Conservation (phyloP, 1,139 yeast species). For the Pneumocystis carinii region DNA sequence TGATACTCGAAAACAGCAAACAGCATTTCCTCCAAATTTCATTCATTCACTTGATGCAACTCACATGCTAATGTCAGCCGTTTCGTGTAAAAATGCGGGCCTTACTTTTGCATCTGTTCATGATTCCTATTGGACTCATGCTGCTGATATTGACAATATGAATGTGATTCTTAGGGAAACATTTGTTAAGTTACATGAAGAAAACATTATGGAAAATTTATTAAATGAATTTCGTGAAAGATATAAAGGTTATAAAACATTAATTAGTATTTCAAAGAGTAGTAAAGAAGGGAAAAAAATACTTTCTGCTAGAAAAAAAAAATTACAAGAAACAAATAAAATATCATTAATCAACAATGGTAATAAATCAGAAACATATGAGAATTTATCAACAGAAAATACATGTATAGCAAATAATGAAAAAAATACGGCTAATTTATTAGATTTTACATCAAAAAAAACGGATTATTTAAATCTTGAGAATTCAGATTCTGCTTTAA, state of each 20-base stretch:
- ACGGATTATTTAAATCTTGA: neutral
- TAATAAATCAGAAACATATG: conserved; percentile 2
- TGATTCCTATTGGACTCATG: conserved; percentile 98
- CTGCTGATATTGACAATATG: conserved; percentile 64
- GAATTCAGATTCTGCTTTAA: neutral
- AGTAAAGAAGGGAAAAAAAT: conserved; percentile 41
- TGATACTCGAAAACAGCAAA: conserved; percentile 73
- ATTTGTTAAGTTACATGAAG: conserved; percentile 63
- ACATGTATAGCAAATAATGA: conserved; percentile 3
- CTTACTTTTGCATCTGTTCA: conserved; percentile 91
- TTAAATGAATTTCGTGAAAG: conserved; percentile 69
- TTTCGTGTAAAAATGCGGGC: conserved; percentile 51
- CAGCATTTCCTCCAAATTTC: conserved; percentile 92
- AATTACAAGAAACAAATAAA: conserved; percentile 2
- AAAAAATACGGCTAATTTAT: neutral
- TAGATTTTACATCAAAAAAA: neutral
- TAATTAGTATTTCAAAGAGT: conserved; percentile 40
- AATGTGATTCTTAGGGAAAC: conserved; percentile 59
- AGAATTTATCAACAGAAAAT: neutral
- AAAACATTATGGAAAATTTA: conserved; percentile 53
- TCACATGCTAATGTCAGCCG: conserved; percentile 85
- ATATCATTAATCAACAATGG: conserved; percentile 3
- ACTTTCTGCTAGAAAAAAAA: conserved; percentile 17
- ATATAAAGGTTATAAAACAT: conserved; percentile 50
- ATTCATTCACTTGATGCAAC: conserved; percentile 94